Base-by-base conservation (phyloP, 2,329 filamentous ascomycete genomes). In the Aphanocladium album region DNA sequence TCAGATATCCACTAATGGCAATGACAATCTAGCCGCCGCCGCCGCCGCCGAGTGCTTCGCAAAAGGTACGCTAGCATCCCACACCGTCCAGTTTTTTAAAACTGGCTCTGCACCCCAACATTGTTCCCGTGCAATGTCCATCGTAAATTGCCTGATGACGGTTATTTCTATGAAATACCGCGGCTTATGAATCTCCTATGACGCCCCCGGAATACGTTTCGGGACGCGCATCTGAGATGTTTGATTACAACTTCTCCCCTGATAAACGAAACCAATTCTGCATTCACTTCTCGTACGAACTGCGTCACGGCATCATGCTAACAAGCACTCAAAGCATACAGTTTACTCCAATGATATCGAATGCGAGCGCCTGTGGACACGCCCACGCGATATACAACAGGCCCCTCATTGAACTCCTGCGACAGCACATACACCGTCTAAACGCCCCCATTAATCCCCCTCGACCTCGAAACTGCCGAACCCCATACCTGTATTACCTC, bases 211-310 rank as follows among this genome's bases (percentile, higher is more conserved):
- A 17, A 49, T 35, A 46, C n/a, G 9, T 37, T 27, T 39, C 16
- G 43, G 27, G 19, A 19, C 3, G 30, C 30, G 16, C 19, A 19
- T 37, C 17, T 37, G 43, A 49, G 43, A 57, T 39, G 43, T 43
- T 27, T 57, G 54, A 57, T 39, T 57, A 57, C 45, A 57, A 49
- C 12, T 27, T 50, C 43, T 57, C 52, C 23, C 43, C 53, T 56
- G 53, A 56, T 23, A 12, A 47, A 35, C 25, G 12, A 56, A 35
- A 30, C 19, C 25, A 9, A 25, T 25, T 25, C 9, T 17, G 7
- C 7, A 23, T 27, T n/a, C 3, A 12, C 23, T 33, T 1, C 14
- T 14, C 25, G 9, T 9, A 50, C 27, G 2, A 3, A 4, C 14
- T n/a, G 14, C 14, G 23, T 12, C 39, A 14, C 8, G 19, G 37